Evolutionary conservation across 805 yeast species (phyloP), one percentile per base, ranked within the genome.

Genomic region (Candida mattraensis): DNA sequence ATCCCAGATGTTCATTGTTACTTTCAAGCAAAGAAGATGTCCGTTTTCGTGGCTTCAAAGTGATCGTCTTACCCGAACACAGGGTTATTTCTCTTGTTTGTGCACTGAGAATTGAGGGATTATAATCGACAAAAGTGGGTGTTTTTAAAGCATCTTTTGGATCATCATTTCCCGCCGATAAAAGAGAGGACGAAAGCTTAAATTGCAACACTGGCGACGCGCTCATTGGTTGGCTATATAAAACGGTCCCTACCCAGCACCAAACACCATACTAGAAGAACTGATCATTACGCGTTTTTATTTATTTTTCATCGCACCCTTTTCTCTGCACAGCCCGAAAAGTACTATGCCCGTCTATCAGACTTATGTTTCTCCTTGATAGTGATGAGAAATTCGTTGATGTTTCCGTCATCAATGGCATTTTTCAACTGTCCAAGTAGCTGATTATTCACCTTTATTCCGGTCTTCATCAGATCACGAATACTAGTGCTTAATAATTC

Each of bases 311-410:
- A 13, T 26, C 5, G n/a, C 8, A 9, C 7, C 4, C 5, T 25
- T 20, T 16, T 19, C 20, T 30, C 21, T 7, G 19, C 19, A 18
- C 3, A n/a, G n/a, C n/a, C n/a, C n/a, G n/a, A n/a, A n/a, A n/a
- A n/a, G n/a, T 9, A 13, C 18, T 25, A 48, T 2, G 53, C 51
- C 20, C 58, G 35, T 21, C 60, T 42, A 33, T 60, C 65, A 7
- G 53, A 40, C 18, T 47, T 39, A 5, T 30, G 33, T 33, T 48
- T 51, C 33, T 58, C 60, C 27, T 53, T 60, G 17, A 58, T 24
- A 10, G 47, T 52, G 12, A 60, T 49, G 14, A 57, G 17, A 36
- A 39, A 53, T 37, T 60, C 63, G 37, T 58, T 48, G 15, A 60
- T 20, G 11, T 37, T 42, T 2, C 64, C 63, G 7, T 45, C 33